Percentiles rank a stretch among this genome's conserved stretches.
These are phyloP conservation scores for Penicillium bovifimosum DNA, from an alignment of 495 filamentous ascomycete species.

Conservation along the genomic window DNA sequence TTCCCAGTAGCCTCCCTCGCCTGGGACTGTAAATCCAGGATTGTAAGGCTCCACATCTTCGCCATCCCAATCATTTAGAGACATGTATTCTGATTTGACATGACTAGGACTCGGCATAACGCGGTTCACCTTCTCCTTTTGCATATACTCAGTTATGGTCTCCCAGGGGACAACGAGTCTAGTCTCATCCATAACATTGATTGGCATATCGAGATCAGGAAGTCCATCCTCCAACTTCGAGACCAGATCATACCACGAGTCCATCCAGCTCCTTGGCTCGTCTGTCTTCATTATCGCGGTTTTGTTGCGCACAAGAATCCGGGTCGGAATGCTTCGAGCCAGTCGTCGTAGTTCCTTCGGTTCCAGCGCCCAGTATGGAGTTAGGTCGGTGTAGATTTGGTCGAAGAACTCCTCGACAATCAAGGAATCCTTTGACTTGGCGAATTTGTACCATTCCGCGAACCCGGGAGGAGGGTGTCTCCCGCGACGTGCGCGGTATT, in stretches of 20 bases:
- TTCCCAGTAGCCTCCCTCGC: conserved; percentile 42
- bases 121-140: conserved; percentile 35
- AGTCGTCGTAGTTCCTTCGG: conserved; percentile 39
- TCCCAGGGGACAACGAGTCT: conserved; percentile 65
- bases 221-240: conserved; percentile 50
- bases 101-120: not conserved
- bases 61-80: conserved; percentile 2
- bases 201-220: conserved; percentile 62
- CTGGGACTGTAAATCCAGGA: not conserved
- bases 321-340: not conserved
- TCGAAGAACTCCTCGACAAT: conserved; percentile 61
- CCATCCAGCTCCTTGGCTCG: conserved; percentile 2
- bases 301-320: conserved; percentile 14
- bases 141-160: conserved; percentile 48
- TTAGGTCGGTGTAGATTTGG: conserved; percentile 50
- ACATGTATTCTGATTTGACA: conserved; percentile 31
- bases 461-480: conserved; percentile 56
- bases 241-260: conserved; percentile 44
- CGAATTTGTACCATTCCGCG: conserved; percentile 62
- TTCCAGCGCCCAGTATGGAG: conserved; percentile 55
- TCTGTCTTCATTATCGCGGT: not conserved
- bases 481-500: conserved; percentile 11
- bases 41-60: conserved; percentile 4
- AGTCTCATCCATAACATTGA: conserved; percentile 66
- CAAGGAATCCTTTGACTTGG: conserved; percentile 38